These are phyloP conservation scores for Penicillium sp. DNA, from an alignment of 2,329 filamentous ascomycete genomes.

Conservation along the genomic window DNA sequence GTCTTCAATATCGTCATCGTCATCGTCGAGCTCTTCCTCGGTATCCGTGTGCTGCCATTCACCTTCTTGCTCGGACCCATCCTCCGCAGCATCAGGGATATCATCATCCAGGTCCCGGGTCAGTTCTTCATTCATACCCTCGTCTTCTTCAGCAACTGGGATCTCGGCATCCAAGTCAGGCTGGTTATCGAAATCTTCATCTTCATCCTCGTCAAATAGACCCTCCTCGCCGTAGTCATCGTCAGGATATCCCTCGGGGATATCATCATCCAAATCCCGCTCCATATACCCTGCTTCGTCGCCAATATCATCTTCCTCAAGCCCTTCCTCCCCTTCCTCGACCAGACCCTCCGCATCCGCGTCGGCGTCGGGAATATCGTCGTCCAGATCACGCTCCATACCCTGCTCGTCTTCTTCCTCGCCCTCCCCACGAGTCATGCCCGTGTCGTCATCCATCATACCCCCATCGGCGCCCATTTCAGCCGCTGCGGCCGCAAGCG, in stretches of 20 bases:
- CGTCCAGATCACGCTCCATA: conserved; percentile 46
- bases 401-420: conserved; percentile 39
- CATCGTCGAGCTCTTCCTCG: conserved; percentile 58
- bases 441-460: conserved; percentile 41
- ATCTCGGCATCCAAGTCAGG: conserved; percentile 59
- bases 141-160: conserved; percentile 53
- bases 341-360: conserved; percentile 36
- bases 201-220: conserved; percentile 41
- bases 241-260: conserved; percentile 59
- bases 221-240: conserved; percentile 45
- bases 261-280: conserved; percentile 68
- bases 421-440: conserved; percentile 21
- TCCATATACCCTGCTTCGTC: conserved; percentile 53
- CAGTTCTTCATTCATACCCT: conserved; percentile 57
- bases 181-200: conserved; percentile 45
- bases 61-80: conserved; percentile 47
- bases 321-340: conserved; percentile 42
- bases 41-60: conserved; percentile 77
- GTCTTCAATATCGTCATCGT: conserved; percentile 41
- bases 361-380: conserved; percentile 47
- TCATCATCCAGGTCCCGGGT: conserved; percentile 69
- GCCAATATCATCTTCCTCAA: conserved; percentile 52
- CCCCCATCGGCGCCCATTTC: conserved; percentile 61
- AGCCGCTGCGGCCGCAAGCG: conserved; percentile 68
- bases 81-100: conserved; percentile 58